Conservation (phyloP, 495 filamentous ascomycete genomes). For the Xylaria scruposa region DNA sequence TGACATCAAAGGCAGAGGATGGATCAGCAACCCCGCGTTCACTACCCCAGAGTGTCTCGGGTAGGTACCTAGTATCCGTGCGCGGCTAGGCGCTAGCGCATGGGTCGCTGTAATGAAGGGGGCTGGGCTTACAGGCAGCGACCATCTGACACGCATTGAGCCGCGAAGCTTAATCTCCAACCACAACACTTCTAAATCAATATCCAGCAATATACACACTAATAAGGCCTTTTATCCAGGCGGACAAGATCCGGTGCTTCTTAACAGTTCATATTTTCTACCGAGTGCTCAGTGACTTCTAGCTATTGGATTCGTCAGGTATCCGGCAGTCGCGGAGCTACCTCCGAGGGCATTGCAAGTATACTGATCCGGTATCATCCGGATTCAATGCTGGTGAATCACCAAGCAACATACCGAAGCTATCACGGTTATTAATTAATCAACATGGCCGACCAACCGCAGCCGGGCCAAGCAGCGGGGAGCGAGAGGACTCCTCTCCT, state of each 20-base stretch:
- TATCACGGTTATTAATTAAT: constrained; percentile 10
- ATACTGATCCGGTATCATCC: neutral
- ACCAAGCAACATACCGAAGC: constrained; percentile 3
- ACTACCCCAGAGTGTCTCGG: neutral
- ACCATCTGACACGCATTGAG: constrained; percentile 20
- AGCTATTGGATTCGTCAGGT: neutral
- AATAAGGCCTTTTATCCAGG: constrained; percentile 19
- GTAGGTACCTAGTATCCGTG: neutral
- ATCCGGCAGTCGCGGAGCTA: neutral
- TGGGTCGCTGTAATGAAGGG: neutral
- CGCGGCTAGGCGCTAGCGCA: constrained; percentile 2
- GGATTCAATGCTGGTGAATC: neutral
- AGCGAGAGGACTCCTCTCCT: constrained; percentile 26
- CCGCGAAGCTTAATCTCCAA: constrained; percentile 16
- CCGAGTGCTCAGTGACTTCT: neutral
- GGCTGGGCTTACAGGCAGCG: constrained; percentile 14
- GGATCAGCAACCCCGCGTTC: constrained; percentile 4
- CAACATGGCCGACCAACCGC: constrained; percentile 19
- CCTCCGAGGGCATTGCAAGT: neutral
- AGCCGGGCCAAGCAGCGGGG: constrained; percentile 1
- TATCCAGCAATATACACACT: constrained; percentile 24
- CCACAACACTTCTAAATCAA: neutral
- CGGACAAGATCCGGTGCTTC: neutral
- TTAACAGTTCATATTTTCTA: neutral
- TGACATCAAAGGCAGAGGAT: neutral